Evolutionary conservation across 345 rosid species (phyloP).

Genomic region (Syzygium aqueum): DNA sequence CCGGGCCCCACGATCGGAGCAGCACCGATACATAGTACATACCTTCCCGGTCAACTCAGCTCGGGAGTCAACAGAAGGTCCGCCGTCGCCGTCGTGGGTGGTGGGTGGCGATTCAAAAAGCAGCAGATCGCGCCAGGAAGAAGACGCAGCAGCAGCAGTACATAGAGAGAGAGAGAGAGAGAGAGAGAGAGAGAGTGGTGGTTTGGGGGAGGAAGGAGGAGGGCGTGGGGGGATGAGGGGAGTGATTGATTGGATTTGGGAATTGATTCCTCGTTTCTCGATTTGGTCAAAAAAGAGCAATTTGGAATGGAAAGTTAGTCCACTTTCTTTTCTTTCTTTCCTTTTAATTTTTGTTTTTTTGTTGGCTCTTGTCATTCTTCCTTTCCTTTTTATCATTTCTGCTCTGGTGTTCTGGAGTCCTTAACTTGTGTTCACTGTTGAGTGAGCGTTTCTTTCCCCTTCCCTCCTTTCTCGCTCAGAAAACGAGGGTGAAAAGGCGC

Average conservation of each 20-base stretch:
- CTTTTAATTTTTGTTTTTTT: not conserved
- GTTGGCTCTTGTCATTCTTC: not conserved
- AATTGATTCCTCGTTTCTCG: constrained; percentile 12
- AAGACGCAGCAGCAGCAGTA: not conserved
- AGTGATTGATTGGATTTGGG: not conserved
- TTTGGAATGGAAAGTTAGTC: not conserved
- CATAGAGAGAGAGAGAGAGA: not conserved
- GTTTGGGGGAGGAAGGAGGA: not conserved
- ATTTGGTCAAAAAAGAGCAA: constrained; percentile 13
- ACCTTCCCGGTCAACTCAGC: not conserved
- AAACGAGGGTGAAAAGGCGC: not conserved
- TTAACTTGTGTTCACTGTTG: no score
- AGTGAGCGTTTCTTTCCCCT: no score
- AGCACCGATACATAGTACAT: no score
- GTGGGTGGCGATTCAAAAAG: not conserved
- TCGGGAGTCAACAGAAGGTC: not conserved
- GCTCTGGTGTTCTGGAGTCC: no score
- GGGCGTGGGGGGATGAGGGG: not conserved
- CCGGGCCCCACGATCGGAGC: no score
- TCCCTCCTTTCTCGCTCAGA: not conserved
- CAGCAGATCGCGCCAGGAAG: not conserved
- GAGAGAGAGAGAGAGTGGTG: not conserved
- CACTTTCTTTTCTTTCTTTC: not conserved
- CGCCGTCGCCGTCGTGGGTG: not conserved
- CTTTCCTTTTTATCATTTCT: not conserved